Conservation (phyloP, 306 rosid species). For the Malus fusca region DNA sequence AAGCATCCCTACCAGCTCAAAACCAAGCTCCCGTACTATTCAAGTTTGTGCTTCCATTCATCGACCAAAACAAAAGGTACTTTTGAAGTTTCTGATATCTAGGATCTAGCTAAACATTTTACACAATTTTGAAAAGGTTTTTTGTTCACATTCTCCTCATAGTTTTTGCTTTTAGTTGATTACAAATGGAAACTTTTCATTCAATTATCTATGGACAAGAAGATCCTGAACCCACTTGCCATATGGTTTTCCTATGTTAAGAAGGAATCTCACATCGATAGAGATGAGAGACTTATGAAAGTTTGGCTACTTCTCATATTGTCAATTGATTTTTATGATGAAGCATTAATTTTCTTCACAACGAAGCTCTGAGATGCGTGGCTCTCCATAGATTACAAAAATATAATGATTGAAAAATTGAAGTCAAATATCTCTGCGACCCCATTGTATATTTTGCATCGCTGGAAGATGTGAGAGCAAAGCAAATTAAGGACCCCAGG, state of each 20-base stretch:
- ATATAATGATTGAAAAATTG: background rate
- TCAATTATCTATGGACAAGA: constrained; percentile 14
- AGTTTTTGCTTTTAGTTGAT: constrained; percentile 27
- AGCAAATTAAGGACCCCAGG: constrained; percentile 40
- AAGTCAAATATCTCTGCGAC: constrained; percentile 33
- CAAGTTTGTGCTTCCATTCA: background rate
- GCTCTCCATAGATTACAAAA: background rate
- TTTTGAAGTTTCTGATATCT: background rate
- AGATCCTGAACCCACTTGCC: constrained; percentile 15
- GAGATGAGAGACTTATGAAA: no score
- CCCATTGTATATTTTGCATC: constrained; percentile 30
- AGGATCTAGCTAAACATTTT: background rate
- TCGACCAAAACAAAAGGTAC: background rate
- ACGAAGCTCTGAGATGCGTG: background rate
- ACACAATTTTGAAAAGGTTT: background rate
- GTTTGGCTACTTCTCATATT: no score
- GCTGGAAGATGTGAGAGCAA: constrained; percentile 45
- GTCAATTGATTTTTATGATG: no score
- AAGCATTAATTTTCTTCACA: no score
- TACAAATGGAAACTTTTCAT: constrained; percentile 26
- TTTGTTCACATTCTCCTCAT: background rate
- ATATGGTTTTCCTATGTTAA: background rate
- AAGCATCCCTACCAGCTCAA: background rate
- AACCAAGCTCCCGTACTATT: background rate
- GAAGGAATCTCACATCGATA: background rate